These are phyloP conservation scores for Lentinula raphanica DNA, from an alignment of 768 basidiomycete genomes.

Conservation along the genomic window DNA sequence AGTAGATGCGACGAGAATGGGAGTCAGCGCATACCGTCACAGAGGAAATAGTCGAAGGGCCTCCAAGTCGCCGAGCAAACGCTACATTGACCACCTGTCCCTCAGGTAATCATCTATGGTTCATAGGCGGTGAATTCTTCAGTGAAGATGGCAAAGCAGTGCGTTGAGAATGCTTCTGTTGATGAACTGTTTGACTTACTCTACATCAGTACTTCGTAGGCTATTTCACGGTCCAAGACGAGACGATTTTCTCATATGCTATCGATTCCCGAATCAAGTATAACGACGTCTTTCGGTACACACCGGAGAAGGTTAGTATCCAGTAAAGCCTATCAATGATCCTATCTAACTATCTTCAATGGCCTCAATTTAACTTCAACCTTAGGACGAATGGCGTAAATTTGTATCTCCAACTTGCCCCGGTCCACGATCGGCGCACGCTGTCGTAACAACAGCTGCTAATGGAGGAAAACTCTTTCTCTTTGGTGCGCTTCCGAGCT, in stretches of 20 bases:
- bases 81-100: constrained; percentile 80
- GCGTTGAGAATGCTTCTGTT: constrained; percentile 14
- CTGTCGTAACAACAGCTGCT: constrained; percentile 64
- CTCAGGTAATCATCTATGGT: constrained; percentile 76
- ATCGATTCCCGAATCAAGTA: constrained; percentile 37
- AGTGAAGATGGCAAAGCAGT: constrained; percentile 81
- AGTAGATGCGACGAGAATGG: constrained; percentile 81
- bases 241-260: background rate
- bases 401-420: constrained; percentile 83
- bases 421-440: constrained; percentile 84
- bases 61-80: constrained; percentile 78
- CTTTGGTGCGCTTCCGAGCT: constrained; percentile 45
- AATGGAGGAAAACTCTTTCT: constrained; percentile 86
- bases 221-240: background rate
- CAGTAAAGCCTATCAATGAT: background rate
- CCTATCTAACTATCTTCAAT: background rate
- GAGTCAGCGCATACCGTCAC: constrained; percentile 78
- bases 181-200: background rate
- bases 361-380: background rate
- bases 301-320: constrained; percentile 65
- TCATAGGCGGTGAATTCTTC: constrained; percentile 83
- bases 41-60: constrained; percentile 78
- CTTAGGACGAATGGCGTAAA: constrained; percentile 81
- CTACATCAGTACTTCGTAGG: constrained; percentile 52
- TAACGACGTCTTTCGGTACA: constrained; percentile 82